Evolutionary conservation across 805 yeast species (phyloP).

Genomic region (Lipomyces sp.): DNA sequence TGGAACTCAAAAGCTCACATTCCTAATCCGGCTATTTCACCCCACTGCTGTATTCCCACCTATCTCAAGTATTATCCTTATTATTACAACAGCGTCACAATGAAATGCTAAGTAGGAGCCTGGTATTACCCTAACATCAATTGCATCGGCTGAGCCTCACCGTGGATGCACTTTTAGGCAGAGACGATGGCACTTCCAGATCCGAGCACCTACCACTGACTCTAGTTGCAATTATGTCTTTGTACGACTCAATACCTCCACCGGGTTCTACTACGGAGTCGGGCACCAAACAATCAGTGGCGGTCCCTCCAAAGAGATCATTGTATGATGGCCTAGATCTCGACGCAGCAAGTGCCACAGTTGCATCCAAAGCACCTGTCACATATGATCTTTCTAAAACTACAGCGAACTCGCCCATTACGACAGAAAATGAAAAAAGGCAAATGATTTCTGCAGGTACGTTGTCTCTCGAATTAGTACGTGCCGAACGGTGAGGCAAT

Average conservation of each 20-base stretch:
- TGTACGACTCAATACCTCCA: background rate
- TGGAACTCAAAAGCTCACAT: background rate
- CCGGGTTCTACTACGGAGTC: background rate
- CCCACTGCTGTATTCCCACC: background rate
- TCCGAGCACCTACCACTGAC: background rate
- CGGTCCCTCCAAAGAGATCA: constrained; percentile 1
- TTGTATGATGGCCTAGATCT: constrained; percentile 19
- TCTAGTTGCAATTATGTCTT: background rate
- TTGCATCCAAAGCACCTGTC: constrained; percentile 18
- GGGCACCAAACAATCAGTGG: background rate
- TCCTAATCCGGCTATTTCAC: background rate
- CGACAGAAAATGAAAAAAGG: constrained; percentile 16
- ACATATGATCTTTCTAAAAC: constrained; percentile 1
- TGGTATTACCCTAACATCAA: no score
- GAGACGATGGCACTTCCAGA: no score
- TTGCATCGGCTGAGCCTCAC: no score
- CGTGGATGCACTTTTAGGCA: no score
- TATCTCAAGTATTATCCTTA: background rate
- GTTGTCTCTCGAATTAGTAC: background rate
- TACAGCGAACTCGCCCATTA: background rate
- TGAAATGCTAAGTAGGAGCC: no score
- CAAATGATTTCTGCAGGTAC: constrained; percentile 23
- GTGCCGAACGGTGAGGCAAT: background rate
- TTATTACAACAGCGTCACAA: no score
- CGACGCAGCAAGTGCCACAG: background rate